phyloP scores from a whole-genome alignment of 1,284 basidiomycete genomes.

The Ganoderma boninense region DNA sequence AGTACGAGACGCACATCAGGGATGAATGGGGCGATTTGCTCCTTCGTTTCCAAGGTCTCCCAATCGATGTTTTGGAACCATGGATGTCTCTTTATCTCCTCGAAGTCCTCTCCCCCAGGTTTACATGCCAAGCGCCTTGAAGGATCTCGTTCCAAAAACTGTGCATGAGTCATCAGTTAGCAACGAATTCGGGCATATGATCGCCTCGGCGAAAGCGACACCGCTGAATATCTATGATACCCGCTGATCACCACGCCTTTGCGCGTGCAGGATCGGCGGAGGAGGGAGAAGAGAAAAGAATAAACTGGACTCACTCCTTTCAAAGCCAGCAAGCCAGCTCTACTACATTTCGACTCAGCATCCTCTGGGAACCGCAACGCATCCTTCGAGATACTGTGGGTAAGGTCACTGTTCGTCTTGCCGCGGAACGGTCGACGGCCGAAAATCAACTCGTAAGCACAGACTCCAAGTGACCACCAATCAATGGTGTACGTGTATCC shows the following conservation, averaged over 20 bases:
- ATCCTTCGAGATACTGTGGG: constrained; percentile 87
- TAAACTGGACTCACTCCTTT: constrained; percentile 62
- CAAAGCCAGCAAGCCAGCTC: constrained; percentile 69
- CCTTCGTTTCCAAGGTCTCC: constrained; percentile 85
- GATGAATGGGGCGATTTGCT: constrained; percentile 86
- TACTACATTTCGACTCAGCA: constrained; percentile 74
- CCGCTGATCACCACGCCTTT: not conserved
- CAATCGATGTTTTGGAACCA: constrained; percentile 93
- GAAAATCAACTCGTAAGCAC: constrained; percentile 92
- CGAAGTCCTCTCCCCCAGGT: constrained; percentile 78
- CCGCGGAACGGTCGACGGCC: constrained; percentile 93
- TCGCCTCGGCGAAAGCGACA: not conserved
- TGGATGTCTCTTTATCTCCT: constrained; percentile 81
- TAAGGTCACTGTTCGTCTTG: constrained; percentile 89
- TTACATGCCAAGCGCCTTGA: constrained; percentile 85
- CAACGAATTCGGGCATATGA: constrained; percentile 6
- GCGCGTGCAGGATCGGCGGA: not conserved
- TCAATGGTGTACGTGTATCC: constrained; percentile 93
- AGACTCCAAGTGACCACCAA: constrained; percentile 97
- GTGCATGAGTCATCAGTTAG: constrained; percentile 20
- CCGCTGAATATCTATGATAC: not conserved
- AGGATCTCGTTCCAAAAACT: constrained; percentile 90
- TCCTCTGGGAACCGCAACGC: constrained; percentile 81
- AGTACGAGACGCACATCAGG: constrained; percentile 77
- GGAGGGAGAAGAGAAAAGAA: not conserved